These are phyloP conservation scores for Pseudevernia furfuracea DNA, from an alignment of 495 filamentous ascomycete genomes.

Conservation along the genomic window DNA sequence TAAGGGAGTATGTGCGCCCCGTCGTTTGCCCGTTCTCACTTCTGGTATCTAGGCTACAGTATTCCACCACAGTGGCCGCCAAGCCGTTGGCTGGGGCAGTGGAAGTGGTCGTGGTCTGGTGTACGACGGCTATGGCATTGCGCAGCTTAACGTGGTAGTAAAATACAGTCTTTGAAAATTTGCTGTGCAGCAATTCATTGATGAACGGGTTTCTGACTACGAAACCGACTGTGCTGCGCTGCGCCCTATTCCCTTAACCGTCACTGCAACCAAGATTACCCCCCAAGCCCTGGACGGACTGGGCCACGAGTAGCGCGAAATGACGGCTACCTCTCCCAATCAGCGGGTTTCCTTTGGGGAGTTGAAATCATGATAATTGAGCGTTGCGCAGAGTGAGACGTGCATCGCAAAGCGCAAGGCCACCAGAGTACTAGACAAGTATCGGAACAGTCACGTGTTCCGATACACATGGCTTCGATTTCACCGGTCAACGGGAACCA, in stretches of 20 bases:
- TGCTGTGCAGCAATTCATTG: neutral
- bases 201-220: neutral
- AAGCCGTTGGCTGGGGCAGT: conserved; percentile 11
- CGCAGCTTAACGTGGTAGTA: neutral
- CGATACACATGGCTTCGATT: neutral
- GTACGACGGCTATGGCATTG: conserved; percentile 8
- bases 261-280: neutral
- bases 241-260: conserved; percentile 2
- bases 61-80: conserved; percentile 8
- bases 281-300: conserved; percentile 1
- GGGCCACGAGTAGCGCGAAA: neutral
- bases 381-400: neutral
- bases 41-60: conserved; percentile 1
- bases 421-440: neutral
- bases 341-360: neutral
- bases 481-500: neutral
- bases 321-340: neutral
- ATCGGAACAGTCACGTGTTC: neutral
- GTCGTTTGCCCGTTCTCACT: conserved; percentile 7
- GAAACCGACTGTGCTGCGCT: neutral
- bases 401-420: neutral
- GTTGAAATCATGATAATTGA: neutral
- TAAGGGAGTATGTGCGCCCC: conserved; percentile 4
- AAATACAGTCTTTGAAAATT: neutral
- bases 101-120: conserved; percentile 3